phyloP scores from a whole-genome alignment of 805 yeast species.

The Zygosaccharomyces rouxii region DNA sequence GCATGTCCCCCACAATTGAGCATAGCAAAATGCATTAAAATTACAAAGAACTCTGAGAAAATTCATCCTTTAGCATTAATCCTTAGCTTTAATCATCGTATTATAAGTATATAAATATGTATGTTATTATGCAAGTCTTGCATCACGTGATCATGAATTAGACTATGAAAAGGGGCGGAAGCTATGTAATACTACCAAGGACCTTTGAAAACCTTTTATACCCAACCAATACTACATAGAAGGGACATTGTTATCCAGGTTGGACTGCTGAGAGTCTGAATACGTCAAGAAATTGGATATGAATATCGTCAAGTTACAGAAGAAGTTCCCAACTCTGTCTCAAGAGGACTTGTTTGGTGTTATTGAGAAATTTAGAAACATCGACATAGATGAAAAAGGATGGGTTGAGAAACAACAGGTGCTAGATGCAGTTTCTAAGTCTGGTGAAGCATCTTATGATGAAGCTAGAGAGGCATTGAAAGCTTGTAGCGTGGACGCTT shows the following conservation, averaged over 20 bases:
- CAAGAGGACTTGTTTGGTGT: conserved; percentile 84
- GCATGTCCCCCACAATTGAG: neutral
- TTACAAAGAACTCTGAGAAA: neutral
- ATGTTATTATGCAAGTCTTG: neutral
- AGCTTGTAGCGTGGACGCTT: conserved; percentile 87
- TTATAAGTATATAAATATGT: neutral
- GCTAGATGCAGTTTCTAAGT: conserved; percentile 71
- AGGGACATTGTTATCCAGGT: neutral
- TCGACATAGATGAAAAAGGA: conserved; percentile 90
- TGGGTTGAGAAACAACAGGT: conserved; percentile 90
- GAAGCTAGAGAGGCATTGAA: conserved; percentile 91
- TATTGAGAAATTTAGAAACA: conserved; percentile 79
- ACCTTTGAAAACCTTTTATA: neutral
- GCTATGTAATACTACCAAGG: neutral
- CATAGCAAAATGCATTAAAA: neutral
- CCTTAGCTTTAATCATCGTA: neutral
- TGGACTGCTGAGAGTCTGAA: neutral
- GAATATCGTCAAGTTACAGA: conserved; percentile 69
- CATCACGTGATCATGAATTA: neutral
- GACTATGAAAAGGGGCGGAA: neutral
- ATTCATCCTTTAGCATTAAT: neutral
- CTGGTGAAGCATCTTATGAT: conserved; percentile 83
- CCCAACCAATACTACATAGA: neutral
- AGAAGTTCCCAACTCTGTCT: conserved; percentile 76
- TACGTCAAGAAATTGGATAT: conserved; percentile 27